Base-by-base conservation (phyloP, 768 basidiomycete genomes). In the Trametes villosa region DNA sequence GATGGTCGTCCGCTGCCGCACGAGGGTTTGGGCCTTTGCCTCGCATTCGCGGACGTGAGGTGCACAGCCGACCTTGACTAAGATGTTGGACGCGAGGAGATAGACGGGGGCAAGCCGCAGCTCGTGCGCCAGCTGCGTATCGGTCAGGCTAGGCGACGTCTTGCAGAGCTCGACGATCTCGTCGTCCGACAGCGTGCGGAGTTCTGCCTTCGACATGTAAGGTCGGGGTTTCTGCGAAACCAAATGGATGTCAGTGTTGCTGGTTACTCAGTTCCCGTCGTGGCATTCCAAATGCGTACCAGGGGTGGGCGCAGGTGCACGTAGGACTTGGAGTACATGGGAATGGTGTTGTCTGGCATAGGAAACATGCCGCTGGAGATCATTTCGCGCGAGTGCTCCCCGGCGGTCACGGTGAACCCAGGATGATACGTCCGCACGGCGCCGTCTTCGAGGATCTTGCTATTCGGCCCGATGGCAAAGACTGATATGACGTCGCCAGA, bases 91-190 rank as follows among this genome's bases (percentile, higher is more conserved):
- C 22, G 60, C 47, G 24, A 61, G 60, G 17, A 55, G 31, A 33
- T 54, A 61, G 9, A 61, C 51, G 8, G 53, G 60, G 5, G 51
- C n/a, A 4, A 57, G 12, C 20, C 30, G 31, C 15, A 30, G n/a
- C 11, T 17, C 15, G 38, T 36, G 30, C 6, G 22, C 34, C 3
- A 33, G 9, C 22, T 48, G 40, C 2, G 47, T 50, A 27, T 34
- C 48, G 2, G 49, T 38, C 22, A 58, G 48, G 24, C 36, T 50
- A 13, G 47, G 38, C 5, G 57, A 49, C n/a, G 29, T 44, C 12
- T 42, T 17, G 48, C 57, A 58, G 26, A 49, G 57, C 36, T 40
- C 26, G n/a, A 51, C 48, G 18, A 58, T 50, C 6, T 58, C 48
- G 4, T 33, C 29, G 30, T 58, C 49, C 13, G 48, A 31, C 36